Percentiles rank a stretch among this genome's conserved stretches.
These are phyloP conservation scores for Aspergillus heteromorphus DNA, from an alignment of 495 filamentous ascomycete species.

Conservation along the genomic window DNA sequence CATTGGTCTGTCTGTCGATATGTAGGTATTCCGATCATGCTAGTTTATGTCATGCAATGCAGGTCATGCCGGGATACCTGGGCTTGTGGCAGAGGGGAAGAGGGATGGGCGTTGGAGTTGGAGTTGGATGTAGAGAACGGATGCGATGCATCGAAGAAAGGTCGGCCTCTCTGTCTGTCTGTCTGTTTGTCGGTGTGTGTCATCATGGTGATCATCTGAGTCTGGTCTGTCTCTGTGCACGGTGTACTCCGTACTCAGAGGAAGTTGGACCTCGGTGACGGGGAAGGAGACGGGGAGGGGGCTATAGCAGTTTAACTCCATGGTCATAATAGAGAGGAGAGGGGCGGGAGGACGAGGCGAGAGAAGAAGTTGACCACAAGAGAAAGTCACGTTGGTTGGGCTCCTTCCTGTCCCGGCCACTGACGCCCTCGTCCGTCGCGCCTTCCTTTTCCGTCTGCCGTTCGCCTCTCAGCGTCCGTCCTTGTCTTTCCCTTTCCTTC, in stretches of 20 bases:
- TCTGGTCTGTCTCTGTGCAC: not conserved
- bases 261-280: too few relatives aligned
- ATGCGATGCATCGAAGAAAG: not conserved
- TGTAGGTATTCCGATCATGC: constrained; percentile 1
- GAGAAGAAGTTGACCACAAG: not conserved
- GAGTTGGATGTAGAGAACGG: not conserved
- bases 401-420: not conserved
- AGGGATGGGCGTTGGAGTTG: too few relatives aligned
- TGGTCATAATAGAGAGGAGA: not conserved
- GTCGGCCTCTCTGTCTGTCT: not conserved
- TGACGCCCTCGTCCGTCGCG: not conserved
- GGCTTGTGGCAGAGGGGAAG: constrained; percentile 2
- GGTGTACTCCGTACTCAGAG: too few relatives aligned
- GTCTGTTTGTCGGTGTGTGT: constrained; percentile 5
- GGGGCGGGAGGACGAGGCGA: not conserved
- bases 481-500: too few relatives aligned
- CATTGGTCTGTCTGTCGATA: not conserved
- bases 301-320: not conserved
- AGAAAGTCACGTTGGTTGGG: constrained; percentile 11
- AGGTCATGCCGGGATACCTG: constrained; percentile 13
- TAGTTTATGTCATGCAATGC: constrained; percentile 12
- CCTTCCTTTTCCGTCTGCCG: not conserved
- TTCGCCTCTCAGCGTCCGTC: not conserved
- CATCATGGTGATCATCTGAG: constrained; percentile 9
- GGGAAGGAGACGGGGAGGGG: not conserved